Evolutionary conservation across 352 stramenopile genomes (phyloP), one percentile per base, ranked within the genome.

Genomic region (Pythium angustatum): DNA sequence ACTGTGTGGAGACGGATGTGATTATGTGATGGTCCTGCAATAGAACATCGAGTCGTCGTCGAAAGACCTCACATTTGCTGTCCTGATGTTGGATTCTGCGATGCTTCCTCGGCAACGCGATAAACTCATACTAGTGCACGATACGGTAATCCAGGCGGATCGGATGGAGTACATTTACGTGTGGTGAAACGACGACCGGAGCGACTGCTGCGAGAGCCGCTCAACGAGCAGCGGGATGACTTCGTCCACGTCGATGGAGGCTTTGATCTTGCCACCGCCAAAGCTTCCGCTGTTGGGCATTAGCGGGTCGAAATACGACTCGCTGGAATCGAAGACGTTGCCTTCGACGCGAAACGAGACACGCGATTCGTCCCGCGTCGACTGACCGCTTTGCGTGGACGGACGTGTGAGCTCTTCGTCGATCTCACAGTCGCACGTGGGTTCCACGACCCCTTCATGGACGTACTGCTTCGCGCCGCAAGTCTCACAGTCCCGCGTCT

Each of bases 381-480:
- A 68, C 40, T 62, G 58, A n/a, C 28, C 58, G 33, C 41, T 64
- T 15, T 40, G 61, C 19, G 49, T 64, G 7, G 55, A 64, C 28
- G 55, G 63, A 27, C 64, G 49, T 24, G 62, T 58, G 43, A 62
- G 50, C 19, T 64, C 48, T 10, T 66, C 55, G 33, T 68, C 66
- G 33, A 70, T 41, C 27, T 63, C 66, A 43, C 81, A 90, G 40
- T 70, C 70, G 54, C 81, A 90, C 30, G 77, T 79, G 14, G 68
- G 53, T 44, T 81, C 73, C 31, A 84, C 68, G 17, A 64, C 52
- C 6, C 78, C 78, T 33, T 79, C 69, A 27, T 81, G 73, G 4
- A 76, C 49, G 43, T 77, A 76, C 48, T 81, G 76, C 56, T 83
- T 74, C 0, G 77, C 79, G 0, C 77, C 75, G 31, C 77, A 88